A percentile compares a stretch with the other conserved stretches of the same genome.
Conservation (phyloP, 2,329 filamentous ascomycete genomes). For the Colletotrichum theobromicola region DNA sequence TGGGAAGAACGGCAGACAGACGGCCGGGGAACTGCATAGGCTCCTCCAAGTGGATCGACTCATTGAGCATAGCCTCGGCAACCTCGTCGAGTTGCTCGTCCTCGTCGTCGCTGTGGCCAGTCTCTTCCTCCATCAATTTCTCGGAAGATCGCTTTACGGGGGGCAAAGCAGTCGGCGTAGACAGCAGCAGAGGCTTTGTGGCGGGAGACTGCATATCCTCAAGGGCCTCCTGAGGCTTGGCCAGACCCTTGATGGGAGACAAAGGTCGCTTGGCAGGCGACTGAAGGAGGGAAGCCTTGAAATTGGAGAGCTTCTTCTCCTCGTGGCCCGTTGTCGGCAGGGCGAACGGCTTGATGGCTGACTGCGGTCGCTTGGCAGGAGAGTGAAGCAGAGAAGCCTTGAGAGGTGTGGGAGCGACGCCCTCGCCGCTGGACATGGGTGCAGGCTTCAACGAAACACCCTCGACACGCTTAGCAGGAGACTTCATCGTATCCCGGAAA, state of each 20-base stretch:
- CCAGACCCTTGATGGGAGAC: slow-evolving; percentile 47
- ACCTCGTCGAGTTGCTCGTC: slow-evolving; percentile 27
- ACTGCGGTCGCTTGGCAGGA: slow-evolving; percentile 55
- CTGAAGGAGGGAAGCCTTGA: slow-evolving; percentile 54
- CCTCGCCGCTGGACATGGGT: slow-evolving; percentile 28
- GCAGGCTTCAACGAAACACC: slow-evolving; percentile 31
- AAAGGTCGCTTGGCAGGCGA: slow-evolving; percentile 58
- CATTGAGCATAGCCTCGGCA: slow-evolving; percentile 26
- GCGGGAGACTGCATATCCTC: slow-evolving; percentile 31
- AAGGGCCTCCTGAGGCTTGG: slow-evolving; percentile 23
- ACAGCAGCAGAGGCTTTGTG: slow-evolving; percentile 41
- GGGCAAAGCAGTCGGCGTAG: slow-evolving; percentile 28
- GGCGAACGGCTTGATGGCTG: slow-evolving; percentile 45
- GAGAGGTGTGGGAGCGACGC: slow-evolving; percentile 32
- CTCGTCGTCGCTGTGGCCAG: slow-evolving; percentile 16
- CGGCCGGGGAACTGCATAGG: slow-evolving; percentile 49
- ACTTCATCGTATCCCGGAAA: slow-evolving; percentile 59
- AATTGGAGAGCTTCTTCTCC: slow-evolving; percentile 39
- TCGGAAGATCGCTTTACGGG: slow-evolving; percentile 36
- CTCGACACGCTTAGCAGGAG: slow-evolving; percentile 61
- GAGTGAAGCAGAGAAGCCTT: slow-evolving; percentile 51
- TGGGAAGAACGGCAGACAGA: slow-evolving; percentile 49
- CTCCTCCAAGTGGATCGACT: slow-evolving; percentile 34
- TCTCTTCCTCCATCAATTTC: slow-evolving; percentile 41
- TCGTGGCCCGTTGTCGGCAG: slow-evolving; percentile 29